Evolutionary conservation across 176 grass and related monocot genomes (phyloP).

Genomic region (Panicum miliaceum): DNA sequence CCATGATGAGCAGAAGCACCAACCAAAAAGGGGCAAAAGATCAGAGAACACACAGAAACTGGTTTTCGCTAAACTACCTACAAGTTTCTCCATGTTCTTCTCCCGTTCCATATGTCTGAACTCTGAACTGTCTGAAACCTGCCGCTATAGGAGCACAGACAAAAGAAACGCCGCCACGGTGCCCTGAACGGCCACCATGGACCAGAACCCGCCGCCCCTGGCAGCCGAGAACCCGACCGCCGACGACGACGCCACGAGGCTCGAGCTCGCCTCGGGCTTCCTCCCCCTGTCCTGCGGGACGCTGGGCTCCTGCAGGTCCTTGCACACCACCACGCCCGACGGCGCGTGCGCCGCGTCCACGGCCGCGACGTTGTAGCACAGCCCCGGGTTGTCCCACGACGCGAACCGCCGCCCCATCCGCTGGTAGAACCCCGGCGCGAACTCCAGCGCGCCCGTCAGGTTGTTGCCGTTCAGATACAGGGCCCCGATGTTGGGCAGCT

Average conservation of each 20-base stretch:
- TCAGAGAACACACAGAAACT: constrained; percentile 19
- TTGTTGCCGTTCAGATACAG: constrained; percentile 95
- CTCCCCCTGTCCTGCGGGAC: background rate
- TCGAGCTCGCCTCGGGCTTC: constrained; percentile 60
- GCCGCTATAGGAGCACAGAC: constrained; percentile 46
- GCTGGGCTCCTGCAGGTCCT: constrained; percentile 39
- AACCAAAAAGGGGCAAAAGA: constrained; percentile 37
- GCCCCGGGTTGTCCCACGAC: constrained; percentile 81
- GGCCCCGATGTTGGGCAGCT: constrained; percentile 62
- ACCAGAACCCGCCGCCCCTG: constrained; percentile 35
- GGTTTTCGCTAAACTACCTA: constrained; percentile 22
- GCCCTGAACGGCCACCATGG: constrained; percentile 41
- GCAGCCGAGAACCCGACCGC: background rate
- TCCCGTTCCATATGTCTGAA: background rate
- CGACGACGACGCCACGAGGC: constrained; percentile 38
- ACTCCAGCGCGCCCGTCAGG: constrained; percentile 67
- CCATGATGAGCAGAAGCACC: constrained; percentile 1
- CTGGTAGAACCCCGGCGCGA: constrained; percentile 70
- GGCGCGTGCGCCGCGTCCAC: constrained; percentile 39
- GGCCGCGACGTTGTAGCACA: constrained; percentile 56
- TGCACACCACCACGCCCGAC: constrained; percentile 54
- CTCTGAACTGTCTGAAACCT: background rate
- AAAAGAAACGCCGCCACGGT: constrained; percentile 22
- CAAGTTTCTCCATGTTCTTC: constrained; percentile 24
- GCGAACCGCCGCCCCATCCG: constrained; percentile 84